Conservation (phyloP, 768 basidiomycete genomes). For the Lactarius pseudohatsudake region DNA sequence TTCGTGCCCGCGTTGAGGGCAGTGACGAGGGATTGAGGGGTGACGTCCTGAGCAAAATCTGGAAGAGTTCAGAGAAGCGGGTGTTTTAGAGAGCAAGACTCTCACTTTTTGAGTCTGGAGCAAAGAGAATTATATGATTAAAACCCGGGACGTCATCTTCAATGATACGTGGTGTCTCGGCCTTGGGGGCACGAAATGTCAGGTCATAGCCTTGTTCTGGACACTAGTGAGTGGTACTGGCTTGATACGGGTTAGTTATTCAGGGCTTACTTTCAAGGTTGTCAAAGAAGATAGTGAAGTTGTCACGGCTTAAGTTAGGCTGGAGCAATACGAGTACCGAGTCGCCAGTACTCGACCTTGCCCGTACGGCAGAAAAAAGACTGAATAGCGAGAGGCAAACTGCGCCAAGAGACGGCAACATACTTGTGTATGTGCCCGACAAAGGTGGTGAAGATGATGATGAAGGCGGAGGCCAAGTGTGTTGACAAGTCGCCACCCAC, state of each 20-base stretch:
- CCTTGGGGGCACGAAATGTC: slow-evolving; percentile 83
- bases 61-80: neutral
- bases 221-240: slow-evolving; percentile 8
- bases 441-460: neutral
- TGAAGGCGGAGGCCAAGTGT: neutral
- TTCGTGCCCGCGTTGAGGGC: slow-evolving; percentile 74
- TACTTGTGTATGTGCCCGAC: slow-evolving; percentile 12
- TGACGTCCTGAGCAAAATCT: slow-evolving; percentile 75
- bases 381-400: slow-evolving; percentile 36
- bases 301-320: slow-evolving; percentile 55
- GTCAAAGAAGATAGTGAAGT: slow-evolving; percentile 82
- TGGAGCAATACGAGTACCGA: slow-evolving; percentile 87
- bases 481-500: neutral
- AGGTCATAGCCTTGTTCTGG: slow-evolving; percentile 81
- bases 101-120: slow-evolving; percentile 84
- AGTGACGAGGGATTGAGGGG: slow-evolving; percentile 74
- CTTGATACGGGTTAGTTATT: neutral
- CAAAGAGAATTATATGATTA: slow-evolving; percentile 83
- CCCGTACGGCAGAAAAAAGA: slow-evolving; percentile 36
- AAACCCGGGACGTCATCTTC: slow-evolving; percentile 74
- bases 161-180: slow-evolving; percentile 61
- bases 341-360: slow-evolving; percentile 78
- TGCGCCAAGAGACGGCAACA: slow-evolving; percentile 34
- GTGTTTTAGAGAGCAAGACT: slow-evolving; percentile 7
- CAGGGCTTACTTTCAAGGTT: slow-evolving; percentile 62